A percentile compares a stretch with the other conserved stretches of the same genome.
Conservation (phyloP, 2,329 filamentous ascomycete species). For the Sporothrix brasiliensis region DNA sequence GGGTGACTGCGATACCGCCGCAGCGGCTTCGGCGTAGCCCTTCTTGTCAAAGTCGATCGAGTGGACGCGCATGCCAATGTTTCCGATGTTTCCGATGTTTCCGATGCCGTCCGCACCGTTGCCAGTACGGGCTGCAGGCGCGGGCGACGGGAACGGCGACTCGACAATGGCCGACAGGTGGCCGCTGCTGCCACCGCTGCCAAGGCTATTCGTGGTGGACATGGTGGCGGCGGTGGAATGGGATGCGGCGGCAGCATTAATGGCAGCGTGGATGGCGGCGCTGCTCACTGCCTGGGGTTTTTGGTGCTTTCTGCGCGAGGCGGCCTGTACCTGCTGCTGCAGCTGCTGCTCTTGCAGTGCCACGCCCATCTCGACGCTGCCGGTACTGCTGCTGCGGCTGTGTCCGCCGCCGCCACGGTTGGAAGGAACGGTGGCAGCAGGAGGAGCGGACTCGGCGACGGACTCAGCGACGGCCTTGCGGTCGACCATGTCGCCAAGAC, state of each 20-base stretch:
- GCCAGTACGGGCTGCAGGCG: background rate
- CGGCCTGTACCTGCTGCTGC: background rate
- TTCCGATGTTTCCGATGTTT: constrained; percentile 14
- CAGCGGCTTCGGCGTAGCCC: background rate
- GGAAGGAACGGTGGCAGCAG: background rate
- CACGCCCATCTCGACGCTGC: background rate
- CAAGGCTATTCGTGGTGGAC: background rate
- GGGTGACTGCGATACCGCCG: background rate
- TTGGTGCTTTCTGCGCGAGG: constrained; percentile 13
- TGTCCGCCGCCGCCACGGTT: background rate
- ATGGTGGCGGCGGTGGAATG: background rate
- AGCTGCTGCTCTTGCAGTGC: background rate
- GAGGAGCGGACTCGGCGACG: background rate
- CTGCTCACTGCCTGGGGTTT: constrained; percentile 6
- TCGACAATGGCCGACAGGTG: constrained; percentile 36
- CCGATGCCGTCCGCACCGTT: background rate
- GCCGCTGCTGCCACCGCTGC: constrained; percentile 3
- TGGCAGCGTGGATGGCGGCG: background rate
- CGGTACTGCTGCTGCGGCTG: constrained; percentile 13
- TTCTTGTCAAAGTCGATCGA: constrained; percentile 25
- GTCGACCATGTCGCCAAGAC: constrained; percentile 9
- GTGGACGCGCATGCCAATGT: constrained; percentile 22
- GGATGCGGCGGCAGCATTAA: background rate
- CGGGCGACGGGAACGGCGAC: constrained; percentile 37
- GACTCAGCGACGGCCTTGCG: background rate